Conservation (phyloP, 768 basidiomycete genomes). For the Collybia sordida region DNA sequence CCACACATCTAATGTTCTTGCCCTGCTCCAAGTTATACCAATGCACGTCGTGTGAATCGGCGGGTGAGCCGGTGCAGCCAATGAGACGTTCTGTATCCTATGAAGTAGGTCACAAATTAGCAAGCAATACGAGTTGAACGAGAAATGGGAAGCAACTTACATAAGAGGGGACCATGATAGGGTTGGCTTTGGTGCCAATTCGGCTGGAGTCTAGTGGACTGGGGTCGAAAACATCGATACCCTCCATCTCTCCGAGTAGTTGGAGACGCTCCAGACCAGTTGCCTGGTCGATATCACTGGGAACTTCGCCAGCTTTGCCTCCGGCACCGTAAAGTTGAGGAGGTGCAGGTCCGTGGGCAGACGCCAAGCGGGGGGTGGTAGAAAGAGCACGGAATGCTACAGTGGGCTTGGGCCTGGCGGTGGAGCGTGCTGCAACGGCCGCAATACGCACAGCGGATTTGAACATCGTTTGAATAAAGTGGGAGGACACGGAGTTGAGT, state of each 20-base stretch:
- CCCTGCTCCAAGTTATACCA: slow-evolving; percentile 76
- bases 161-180: slow-evolving; percentile 83
- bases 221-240: slow-evolving; percentile 87
- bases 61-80: slow-evolving; percentile 94
- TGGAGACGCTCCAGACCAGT: slow-evolving; percentile 98
- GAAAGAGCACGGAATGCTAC: slow-evolving; percentile 57
- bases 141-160: slow-evolving; percentile 45
- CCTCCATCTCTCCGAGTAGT: slow-evolving; percentile 84
- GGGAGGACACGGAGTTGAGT: slow-evolving; percentile 18
- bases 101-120: not conserved
- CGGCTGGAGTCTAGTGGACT: slow-evolving; percentile 81
- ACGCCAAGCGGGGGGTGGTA: slow-evolving; percentile 51
- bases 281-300: slow-evolving; percentile 86
- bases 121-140: slow-evolving; percentile 1
- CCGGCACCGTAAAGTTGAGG: slow-evolving; percentile 74
- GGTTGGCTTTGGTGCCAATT: slow-evolving; percentile 84
- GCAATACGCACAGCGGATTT: slow-evolving; percentile 45
- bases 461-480: slow-evolving; percentile 35
- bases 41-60: slow-evolving; percentile 90
- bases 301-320: slow-evolving; percentile 69
- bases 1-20: slow-evolving; percentile 78
- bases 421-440: slow-evolving; percentile 37
- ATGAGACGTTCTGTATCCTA: slow-evolving; percentile 83
- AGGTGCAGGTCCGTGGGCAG: slow-evolving; percentile 52
- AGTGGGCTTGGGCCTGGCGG: slow-evolving; percentile 27